Evolutionary conservation across 768 basidiomycete genomes (phyloP).

Genomic region (Termitomyces sp.): DNA sequence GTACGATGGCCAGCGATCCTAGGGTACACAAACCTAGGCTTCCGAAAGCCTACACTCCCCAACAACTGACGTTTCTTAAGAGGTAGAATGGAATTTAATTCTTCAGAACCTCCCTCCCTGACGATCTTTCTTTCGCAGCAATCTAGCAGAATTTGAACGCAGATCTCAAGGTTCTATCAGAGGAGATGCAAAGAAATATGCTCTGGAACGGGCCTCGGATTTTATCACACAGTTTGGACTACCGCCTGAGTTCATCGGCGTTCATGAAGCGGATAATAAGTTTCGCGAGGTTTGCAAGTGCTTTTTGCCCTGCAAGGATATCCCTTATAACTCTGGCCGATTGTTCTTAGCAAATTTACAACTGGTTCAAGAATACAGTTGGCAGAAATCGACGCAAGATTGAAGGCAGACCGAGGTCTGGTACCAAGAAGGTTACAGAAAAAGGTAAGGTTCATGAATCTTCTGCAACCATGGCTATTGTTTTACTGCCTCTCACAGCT

Average conservation of each 20-base stretch:
- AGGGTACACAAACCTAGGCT: constrained; percentile 61
- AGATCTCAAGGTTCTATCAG: constrained; percentile 53
- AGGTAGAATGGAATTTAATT: constrained; percentile 24
- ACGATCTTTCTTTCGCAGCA: constrained; percentile 22
- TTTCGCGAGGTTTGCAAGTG: constrained; percentile 49
- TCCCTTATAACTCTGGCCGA: constrained; percentile 10
- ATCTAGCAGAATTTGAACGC: constrained; percentile 52
- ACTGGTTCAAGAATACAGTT: constrained; percentile 70
- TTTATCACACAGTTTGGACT: constrained; percentile 56
- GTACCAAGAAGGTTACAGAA: constrained; percentile 43
- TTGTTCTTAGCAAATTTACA: constrained; percentile 55
- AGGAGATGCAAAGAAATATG: constrained; percentile 68
- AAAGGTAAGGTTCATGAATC: constrained; percentile 30
- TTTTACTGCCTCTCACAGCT: constrained; percentile 8
- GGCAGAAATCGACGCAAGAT: constrained; percentile 54
- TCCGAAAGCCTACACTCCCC: constrained; percentile 60
- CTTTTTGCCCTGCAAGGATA: not conserved
- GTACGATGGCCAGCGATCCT: constrained; percentile 45
- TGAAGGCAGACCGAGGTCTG: constrained; percentile 46
- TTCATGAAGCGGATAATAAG: constrained; percentile 52
- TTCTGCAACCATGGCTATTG: not conserved
- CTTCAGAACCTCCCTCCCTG: constrained; percentile 1
- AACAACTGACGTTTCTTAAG: constrained; percentile 53
- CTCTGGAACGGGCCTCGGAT: constrained; percentile 54
- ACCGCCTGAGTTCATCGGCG: constrained; percentile 45